Percentiles rank a stretch among this genome's conserved stretches.
These are phyloP conservation scores for Terfezia boudieri DNA, from an alignment of 495 filamentous ascomycete species.

Conservation along the genomic window DNA sequence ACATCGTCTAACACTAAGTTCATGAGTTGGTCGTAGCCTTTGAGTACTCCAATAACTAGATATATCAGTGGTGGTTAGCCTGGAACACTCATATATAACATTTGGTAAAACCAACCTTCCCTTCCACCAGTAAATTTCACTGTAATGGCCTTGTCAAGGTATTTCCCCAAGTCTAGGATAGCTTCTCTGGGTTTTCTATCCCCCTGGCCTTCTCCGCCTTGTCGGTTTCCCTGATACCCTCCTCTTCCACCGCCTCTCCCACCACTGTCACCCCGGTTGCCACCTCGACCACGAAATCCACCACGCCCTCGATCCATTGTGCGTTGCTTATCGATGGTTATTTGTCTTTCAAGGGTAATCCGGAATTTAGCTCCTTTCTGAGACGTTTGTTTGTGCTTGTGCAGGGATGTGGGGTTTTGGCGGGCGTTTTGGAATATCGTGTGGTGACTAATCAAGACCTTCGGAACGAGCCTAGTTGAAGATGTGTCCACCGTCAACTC, in stretches of 20 bases:
- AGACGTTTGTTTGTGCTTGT: too few species aligned
- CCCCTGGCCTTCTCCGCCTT: constrained; percentile 23
- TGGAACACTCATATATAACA: not conserved
- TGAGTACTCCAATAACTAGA: constrained; percentile 64
- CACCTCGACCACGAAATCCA: constrained; percentile 18
- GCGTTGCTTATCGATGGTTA: not conserved
- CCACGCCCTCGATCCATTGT: constrained; percentile 15
- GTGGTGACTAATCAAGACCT: too few species aligned
- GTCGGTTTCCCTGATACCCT: constrained; percentile 26
- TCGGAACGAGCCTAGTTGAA: too few species aligned
- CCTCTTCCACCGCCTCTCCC: constrained; percentile 22
- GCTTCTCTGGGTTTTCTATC: constrained; percentile 94
- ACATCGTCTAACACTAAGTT: constrained; percentile 92
- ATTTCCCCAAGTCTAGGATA: constrained; percentile 82
- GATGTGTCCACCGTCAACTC: too few species aligned
- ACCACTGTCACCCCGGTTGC: constrained; percentile 25
- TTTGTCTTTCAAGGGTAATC: too few species aligned
- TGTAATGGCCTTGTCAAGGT: constrained; percentile 81
- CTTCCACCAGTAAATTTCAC: constrained; percentile 94
- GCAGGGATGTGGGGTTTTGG: too few species aligned
- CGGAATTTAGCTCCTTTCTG: too few species aligned
- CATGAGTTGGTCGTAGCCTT: constrained; percentile 93
- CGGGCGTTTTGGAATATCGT: too few species aligned
- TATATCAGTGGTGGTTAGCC: not conserved
- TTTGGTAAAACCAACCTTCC: constrained; percentile 40